Evolutionary conservation across 768 basidiomycete species (phyloP), one percentile per base, ranked within the genome.

Genomic region (Rhodocollybia butyracea): DNA sequence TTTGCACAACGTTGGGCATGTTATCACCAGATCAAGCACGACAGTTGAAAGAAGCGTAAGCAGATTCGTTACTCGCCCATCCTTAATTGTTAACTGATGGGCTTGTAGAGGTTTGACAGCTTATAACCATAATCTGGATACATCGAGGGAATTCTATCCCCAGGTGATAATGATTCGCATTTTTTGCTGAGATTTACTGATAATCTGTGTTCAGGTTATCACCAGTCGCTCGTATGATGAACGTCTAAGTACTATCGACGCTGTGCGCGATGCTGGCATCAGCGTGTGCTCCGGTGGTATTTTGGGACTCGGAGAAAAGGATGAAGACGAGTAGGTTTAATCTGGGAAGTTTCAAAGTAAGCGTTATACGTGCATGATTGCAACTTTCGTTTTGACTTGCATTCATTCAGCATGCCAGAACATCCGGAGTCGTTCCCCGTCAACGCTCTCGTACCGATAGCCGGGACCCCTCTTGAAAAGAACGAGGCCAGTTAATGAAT

Each of bases 381-480:
- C 19, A n/a, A 27, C 24, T 27, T 39, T 43, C 17, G 29, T 24
- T 19, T 32, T 54, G 19, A 38, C 31, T 51, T 63, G 19, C 59
- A 24, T 31, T 31, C 45, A 48, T 55, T 7, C 61, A 95, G 93
- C 66, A 87, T 97, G 82, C 87, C 91, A 38, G 91, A 95, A 68
- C 93, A 98, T 64, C 96, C 96, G n/a, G 96, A 98, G 69, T 95
- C 92, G 4, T 98, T 98, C 78, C 96, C 96, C 0, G 95, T 98
- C 57, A 98, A 98, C 69, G 95, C 96, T 13, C 79, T 98, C 55
- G 96, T 98, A 2, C 94, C 96, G 13, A 98, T 98, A 58, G 79
- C 88, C 60, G 96, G 96, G 32, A 98, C 96, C 5, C 96, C 96
- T 12, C 73, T 98, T 43, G 94, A 94, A 70, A 75, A 80, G 57